Evolutionary conservation across 176 grass and related monocot genomes (phyloP).

Genomic region (Rhynchospora pubera): DNA sequence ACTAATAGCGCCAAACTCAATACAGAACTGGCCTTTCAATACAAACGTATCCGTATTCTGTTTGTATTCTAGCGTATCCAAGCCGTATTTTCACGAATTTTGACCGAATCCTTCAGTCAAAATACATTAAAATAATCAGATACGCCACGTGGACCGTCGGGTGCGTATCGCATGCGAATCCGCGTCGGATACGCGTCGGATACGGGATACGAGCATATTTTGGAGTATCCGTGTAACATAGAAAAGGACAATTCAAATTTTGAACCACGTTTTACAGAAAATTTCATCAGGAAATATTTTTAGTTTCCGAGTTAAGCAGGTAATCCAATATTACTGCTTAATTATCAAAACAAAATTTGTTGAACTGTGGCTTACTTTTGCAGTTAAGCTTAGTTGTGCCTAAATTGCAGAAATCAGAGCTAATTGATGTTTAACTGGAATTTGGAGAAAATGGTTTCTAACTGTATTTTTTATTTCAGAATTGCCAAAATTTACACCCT

Average conservation of each 20-base stretch:
- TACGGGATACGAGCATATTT: too few relatives aligned
- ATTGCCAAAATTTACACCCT: conserved; percentile 18
- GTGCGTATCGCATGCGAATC: too few relatives aligned
- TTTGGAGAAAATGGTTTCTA: not conserved
- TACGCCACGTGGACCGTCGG: too few relatives aligned
- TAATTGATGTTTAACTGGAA: not conserved
- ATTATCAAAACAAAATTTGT: not conserved
- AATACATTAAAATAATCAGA: too few relatives aligned
- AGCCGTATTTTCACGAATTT: too few relatives aligned
- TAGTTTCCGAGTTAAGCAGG: not conserved
- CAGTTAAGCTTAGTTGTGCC: not conserved
- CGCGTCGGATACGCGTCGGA: too few relatives aligned
- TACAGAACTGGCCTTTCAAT: too few relatives aligned
- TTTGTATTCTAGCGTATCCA: too few relatives aligned
- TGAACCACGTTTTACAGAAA: not conserved
- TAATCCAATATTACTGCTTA: not conserved
- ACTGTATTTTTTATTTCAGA: not conserved
- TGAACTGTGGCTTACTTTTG: not conserved
- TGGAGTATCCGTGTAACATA: too few relatives aligned
- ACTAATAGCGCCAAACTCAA: too few relatives aligned
- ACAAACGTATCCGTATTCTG: too few relatives aligned
- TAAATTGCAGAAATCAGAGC: not conserved
- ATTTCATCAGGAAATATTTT: not conserved
- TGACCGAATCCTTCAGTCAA: too few relatives aligned
- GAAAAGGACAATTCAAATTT: not conserved